Evolutionary conservation across 495 filamentous ascomycete genomes (phyloP), one percentile per base, ranked within the genome.

Genomic region (Neurospora sp.): DNA sequence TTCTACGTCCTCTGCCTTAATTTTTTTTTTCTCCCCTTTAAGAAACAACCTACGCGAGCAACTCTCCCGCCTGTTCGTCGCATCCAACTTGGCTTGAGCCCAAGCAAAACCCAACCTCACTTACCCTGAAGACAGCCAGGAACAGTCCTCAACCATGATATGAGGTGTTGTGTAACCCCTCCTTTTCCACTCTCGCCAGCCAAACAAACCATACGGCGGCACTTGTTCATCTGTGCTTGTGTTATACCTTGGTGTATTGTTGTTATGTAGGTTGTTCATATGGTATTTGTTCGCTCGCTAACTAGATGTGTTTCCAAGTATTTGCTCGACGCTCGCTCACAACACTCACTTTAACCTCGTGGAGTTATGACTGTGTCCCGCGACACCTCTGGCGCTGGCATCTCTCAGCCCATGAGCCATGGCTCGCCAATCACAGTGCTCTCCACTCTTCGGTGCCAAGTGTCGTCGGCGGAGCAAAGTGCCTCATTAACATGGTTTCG

Each of bases 301-400:
- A 76, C 72, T 72, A 72, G 72, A 75, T 71, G 59, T 76, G 74
- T 71, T 72, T 75, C 69, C 76, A 75, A 81, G 82, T 77, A 82
- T 84, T 85, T 82, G 82, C 86, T 88, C 86, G 82, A 87, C 86
- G 86, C 86, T 85, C 81, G 77, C 81, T 82, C 83, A 85, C 83
- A 79, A 83, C 82, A 80, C 83, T 87, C 82, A 85, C 86, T 88
- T 88, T 86, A 88, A 88, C 86, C 86, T 87, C 86, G 82, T 87
- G 85, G 81, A 83, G 81, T 78, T 78, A 70, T 65, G 53, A 65
- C 53, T 35, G 53, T 7, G 31, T 65, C 53, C 27, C 27, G 31
- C 53, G 53, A 65, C 27, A 37, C 27, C 53, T 61, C 12, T 31
- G 53, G 53, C 53, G 5, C 14, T 31, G 14, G 27, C 53, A 65